Base-by-base conservation (phyloP, 139 green algal genomes). In the Bryopsis sp. region DNA sequence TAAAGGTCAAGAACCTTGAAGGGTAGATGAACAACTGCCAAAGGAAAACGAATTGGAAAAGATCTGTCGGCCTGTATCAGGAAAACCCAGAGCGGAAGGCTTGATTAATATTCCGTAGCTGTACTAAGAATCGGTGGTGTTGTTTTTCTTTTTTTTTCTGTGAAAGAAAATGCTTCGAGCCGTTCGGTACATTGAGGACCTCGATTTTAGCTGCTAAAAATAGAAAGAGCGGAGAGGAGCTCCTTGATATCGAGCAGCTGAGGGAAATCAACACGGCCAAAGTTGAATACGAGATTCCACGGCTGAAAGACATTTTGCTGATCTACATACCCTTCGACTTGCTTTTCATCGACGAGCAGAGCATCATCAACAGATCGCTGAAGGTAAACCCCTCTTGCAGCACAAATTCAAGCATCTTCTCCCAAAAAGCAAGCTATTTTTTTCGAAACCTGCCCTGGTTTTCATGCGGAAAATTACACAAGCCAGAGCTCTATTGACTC, bases 321-420 rank as follows among this genome's bases (percentile, higher is more conserved):
- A 58, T 88, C 19, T 93, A 89, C 62, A 64, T 96, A 0, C 82
- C 72, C 1, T 96, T 95, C 72, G 90, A 96, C 72, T 70, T 96
- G 3, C 77, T 96, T n/a, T 93, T 89, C 72, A 8, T 72, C 2
- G 59, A 72, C 1, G 60, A 77, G 37, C 34, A 76, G 48, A 70
- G 46, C 24, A 48, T 83, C 15, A 76, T 81, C 43, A 76, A 74
- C 22, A 50, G 69, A 34, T 50, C 76, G 3, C 72, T 87, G 39
- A 34, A 48, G 50, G 79, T 85, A 64, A 72, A 85, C n/a, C n/a
- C n/a, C n/a, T n/a, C n/a, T n/a, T n/a, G n/a, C n/a, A n/a, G n/a
- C n/a, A n/a, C n/a, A n/a, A n/a, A n/a, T n/a, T n/a, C n/a, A n/a
- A n/a, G n/a, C n/a, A n/a, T n/a, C n/a, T n/a, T n/a, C n/a, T n/a